These are phyloP conservation scores for Trichoderma arundinaceum DNA, from an alignment of 2,329 filamentous ascomycete genomes.

Conservation along the genomic window DNA sequence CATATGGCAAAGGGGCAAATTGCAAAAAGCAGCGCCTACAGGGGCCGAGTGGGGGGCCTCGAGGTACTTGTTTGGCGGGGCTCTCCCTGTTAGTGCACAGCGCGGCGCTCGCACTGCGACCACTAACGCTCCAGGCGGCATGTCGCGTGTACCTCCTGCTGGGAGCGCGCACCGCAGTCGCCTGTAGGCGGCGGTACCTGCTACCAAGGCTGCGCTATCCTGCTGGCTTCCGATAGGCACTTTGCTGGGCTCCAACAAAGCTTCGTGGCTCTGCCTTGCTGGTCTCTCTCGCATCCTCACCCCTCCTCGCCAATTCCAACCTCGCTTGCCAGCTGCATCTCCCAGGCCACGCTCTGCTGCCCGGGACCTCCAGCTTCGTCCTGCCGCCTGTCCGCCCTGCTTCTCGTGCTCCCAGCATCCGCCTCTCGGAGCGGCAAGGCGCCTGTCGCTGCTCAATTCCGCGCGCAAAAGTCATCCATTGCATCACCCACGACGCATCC, in stretches of 20 bases:
- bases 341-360: constrained; percentile 9
- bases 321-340: constrained; percentile 13
- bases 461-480: constrained; percentile 35
- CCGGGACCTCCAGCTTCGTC: constrained; percentile 16
- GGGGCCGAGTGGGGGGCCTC: constrained; percentile 8
- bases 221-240: background rate
- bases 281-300: constrained; percentile 11
- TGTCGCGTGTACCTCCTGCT: constrained; percentile 6
- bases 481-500: constrained; percentile 39
- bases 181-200: too few species aligned
- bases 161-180: too few species aligned
- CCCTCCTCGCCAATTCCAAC: background rate
- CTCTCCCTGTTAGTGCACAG: constrained; percentile 12
- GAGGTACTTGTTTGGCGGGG: constrained; percentile 24
- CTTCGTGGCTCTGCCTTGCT: constrained; percentile 29
- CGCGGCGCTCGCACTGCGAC: background rate
- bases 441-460: constrained; percentile 29
- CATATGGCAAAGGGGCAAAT: constrained; percentile 27
- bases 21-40: constrained; percentile 12
- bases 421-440: constrained; percentile 18
- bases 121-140: background rate
- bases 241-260: constrained; percentile 27
- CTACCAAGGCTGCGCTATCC: background rate
- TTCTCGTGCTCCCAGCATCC: constrained; percentile 17
- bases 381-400: constrained; percentile 15